Percentiles rank a stretch among this genome's conserved stretches.
Evolutionary conservation across 345 rosid species (phyloP).

Genomic region (Citrus cavaleriei): DNA sequence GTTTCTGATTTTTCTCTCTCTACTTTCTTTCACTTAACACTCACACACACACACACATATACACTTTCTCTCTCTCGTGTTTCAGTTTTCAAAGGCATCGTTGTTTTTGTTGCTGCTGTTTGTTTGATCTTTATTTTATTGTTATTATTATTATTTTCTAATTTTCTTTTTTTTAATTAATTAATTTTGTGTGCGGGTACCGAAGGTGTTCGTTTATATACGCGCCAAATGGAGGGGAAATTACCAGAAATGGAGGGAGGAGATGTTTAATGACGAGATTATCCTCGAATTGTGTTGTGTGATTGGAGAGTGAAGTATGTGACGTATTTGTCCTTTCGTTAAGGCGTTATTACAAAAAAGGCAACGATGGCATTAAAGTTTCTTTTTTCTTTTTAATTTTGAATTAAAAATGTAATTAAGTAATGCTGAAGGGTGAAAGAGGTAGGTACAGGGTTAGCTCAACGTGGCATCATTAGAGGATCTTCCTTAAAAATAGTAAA

Average conservation of each 20-base stretch:
- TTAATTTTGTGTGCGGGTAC: slow-evolving; percentile 28
- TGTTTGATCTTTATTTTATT: slow-evolving; percentile 38
- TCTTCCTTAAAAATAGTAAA: slow-evolving; percentile 23
- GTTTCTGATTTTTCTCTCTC: slow-evolving; percentile 8
- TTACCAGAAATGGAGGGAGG: not conserved
- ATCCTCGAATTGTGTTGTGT: not conserved
- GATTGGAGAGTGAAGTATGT: too few species aligned
- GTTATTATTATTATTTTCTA: not conserved
- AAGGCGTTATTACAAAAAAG: slow-evolving; percentile 1
- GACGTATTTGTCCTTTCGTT: not conserved
- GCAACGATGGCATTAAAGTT: not conserved
- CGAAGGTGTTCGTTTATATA: slow-evolving; percentile 40
- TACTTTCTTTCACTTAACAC: slow-evolving; percentile 7
- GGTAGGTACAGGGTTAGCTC: not conserved
- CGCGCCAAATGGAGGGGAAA: slow-evolving; percentile 58
- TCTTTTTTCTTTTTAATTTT: not conserved
- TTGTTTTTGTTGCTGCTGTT: slow-evolving; percentile 5
- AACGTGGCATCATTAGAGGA: slow-evolving; percentile 21
- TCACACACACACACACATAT: not conserved
- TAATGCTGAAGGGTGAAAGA: not conserved
- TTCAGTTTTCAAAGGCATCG: slow-evolving; percentile 34
- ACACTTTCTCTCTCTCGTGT: not conserved
- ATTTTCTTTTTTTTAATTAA: not conserved
- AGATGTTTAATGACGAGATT: not conserved
- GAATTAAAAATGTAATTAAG: not conserved